Conservation (phyloP, 139 green algal species). For the Chlorella vulgaris region DNA sequence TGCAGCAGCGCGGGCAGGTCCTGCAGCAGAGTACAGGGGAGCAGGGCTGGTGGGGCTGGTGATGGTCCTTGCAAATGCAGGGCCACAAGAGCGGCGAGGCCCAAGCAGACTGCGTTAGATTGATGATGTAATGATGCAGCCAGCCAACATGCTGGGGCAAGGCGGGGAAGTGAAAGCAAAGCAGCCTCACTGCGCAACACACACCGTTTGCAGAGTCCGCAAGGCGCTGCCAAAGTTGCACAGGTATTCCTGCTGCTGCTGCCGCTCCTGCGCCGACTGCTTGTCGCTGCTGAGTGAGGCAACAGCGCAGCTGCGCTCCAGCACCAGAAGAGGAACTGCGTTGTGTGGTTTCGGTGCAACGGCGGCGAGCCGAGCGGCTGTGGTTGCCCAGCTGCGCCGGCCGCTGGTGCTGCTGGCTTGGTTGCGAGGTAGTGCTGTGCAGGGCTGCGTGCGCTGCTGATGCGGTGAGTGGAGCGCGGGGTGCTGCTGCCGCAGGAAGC, state of each 20-base stretch:
- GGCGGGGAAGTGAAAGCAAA: too few relatives aligned
- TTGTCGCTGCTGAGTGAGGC: constrained; percentile 14
- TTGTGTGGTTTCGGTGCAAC: too few relatives aligned
- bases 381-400: not conserved
- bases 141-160: too few relatives aligned
- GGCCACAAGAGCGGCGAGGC: too few relatives aligned
- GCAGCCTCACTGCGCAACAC: not conserved
- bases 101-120: too few relatives aligned
- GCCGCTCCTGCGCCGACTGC: not conserved
- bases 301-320: constrained; percentile 7
- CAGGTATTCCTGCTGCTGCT: constrained; percentile 14
- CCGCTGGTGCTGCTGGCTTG: not conserved
- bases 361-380: not conserved
- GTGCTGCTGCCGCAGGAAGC: too few relatives aligned
- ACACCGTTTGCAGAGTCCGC: constrained; percentile 13
- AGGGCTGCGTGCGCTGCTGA: not conserved
- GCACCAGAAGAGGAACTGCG: not conserved
- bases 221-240: not conserved
- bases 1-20: constrained; percentile 23
- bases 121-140: too few relatives aligned
- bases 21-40: not conserved
- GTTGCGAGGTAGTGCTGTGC: not conserved
- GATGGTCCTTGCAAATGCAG: too few relatives aligned
- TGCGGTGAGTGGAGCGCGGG: too few relatives aligned
- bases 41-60: not conserved